Evolutionary conservation across 768 basidiomycete genomes (phyloP).

Genomic region (Sistotremastrum suecicum): DNA sequence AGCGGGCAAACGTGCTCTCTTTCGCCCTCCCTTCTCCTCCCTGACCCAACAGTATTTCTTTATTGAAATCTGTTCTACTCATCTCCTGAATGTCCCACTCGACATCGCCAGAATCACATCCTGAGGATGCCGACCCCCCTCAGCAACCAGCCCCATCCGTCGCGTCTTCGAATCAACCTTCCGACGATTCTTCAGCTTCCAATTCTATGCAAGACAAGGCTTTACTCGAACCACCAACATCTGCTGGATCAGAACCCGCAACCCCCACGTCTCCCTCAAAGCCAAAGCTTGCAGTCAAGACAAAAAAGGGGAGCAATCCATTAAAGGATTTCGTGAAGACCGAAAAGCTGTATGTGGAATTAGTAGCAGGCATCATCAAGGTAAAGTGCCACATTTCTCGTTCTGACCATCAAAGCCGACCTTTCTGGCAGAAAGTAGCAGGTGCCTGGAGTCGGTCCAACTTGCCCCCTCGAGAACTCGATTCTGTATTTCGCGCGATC

Average conservation of each 20-base stretch:
- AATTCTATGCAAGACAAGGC: neutral
- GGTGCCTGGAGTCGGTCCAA: constrained; percentile 96
- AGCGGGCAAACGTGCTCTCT: constrained; percentile 2
- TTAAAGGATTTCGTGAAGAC: constrained; percentile 87
- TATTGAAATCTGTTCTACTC: neutral
- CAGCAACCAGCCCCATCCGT: no score
- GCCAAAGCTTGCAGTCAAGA: constrained; percentile 10
- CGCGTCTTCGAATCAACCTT: no score
- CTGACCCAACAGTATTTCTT: constrained; percentile 18
- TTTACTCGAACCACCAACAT: neutral
- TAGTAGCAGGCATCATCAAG: constrained; percentile 79
- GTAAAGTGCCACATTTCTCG: constrained; percentile 31
- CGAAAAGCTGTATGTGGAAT: constrained; percentile 84
- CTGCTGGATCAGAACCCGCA: neutral
- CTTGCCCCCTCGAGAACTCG: constrained; percentile 83
- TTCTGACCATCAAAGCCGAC: constrained; percentile 5
- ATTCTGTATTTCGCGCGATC: constrained; percentile 87
- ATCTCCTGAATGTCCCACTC: no score
- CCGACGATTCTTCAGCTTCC: neutral
- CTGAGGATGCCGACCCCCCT: no score
- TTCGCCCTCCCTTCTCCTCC: constrained; percentile 15
- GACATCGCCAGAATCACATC: no score
- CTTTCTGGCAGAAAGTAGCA: constrained; percentile 67
- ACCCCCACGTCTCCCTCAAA: neutral
- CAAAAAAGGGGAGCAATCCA: constrained; percentile 60